Conservation (phyloP, 441 rosid species). For the Raphanus hybrid region DNA sequence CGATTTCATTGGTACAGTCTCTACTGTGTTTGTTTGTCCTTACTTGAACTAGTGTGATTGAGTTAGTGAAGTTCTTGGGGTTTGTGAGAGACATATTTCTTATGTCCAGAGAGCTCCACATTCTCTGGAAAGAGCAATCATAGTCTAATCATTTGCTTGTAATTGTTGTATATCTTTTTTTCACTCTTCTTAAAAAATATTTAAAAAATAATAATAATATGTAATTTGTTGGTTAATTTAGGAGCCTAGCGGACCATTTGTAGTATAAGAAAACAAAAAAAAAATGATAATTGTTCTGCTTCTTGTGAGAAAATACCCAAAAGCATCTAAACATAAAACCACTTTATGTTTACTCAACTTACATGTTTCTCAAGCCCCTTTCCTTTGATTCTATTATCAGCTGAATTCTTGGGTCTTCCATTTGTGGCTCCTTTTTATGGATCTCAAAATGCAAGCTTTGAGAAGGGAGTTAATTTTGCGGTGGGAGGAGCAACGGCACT, state of each 20-base stretch:
- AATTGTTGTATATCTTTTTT: background rate
- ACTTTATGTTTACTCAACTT: background rate
- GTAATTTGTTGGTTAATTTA: conserved; percentile 5
- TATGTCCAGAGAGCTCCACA: conserved; percentile 1
- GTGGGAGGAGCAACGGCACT: conserved; percentile 61
- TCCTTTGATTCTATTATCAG: conserved; percentile 36
- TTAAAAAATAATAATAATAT: background rate
- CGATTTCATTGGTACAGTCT: conserved; percentile 55
- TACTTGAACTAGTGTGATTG: background rate
- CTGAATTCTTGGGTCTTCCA: conserved; percentile 53
- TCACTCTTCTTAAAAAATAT: background rate
- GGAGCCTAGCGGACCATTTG: background rate
- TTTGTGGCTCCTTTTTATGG: conserved; percentile 48
- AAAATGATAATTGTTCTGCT: background rate
- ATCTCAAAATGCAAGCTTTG: conserved; percentile 12
- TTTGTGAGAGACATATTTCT: background rate
- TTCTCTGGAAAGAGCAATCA: background rate
- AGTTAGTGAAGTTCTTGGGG: background rate
- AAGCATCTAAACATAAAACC: background rate
- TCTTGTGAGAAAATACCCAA: background rate
- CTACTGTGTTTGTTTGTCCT: conserved; percentile 1
- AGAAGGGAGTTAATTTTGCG: conserved; percentile 56
- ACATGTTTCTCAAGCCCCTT: background rate
- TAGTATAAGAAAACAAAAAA: background rate
- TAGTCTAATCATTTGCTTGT: background rate